Base-by-base conservation (phyloP, 2,329 filamentous ascomycete species). In the Scytalidium lignicola region DNA sequence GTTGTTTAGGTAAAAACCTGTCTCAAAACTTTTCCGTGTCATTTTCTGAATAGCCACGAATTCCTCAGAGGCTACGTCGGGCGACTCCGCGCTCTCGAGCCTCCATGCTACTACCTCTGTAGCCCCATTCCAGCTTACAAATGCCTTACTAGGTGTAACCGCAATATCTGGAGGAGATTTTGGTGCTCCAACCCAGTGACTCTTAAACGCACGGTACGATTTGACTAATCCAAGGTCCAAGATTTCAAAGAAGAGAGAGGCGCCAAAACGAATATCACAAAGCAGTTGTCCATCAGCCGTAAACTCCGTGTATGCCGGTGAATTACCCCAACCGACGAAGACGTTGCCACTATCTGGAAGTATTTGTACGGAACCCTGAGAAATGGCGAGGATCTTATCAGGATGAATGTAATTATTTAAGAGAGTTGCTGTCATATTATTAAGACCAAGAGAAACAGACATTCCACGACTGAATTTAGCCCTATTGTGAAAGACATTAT, bases 101-200 rank as follows among this genome's bases (percentile, higher is more conserved):
- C 32, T 37, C 78, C 78, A 75, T 3, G 49, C 23, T 2, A 53
- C 58, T 0, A 70, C 72, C 55, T 71, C 68, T 0, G 71, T 75
- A 43, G 73, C 72, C 2, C 73, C 73, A 49, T 75, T 75, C 73
- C 73, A 76, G 7, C 73, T 78, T 1, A 78, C 74, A 60, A 74
- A 80, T 9, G 12, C n/a, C n/a, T 12, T 17, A 26, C 37, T 32
- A 17, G 18, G 3, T 7, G 63, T 64, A n/a, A 45, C 41, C 9
- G 63, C 57, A 12, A 66, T 59, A 0, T 63, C 58, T 1, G 67
- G 66, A 1, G 55, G 55, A 26, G 66, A 65, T 9, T 51, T 58
- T 1, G 67, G 62, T 1, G 56, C 44, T 3, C 65, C 65, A 2
- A 62, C 64, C 66, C 65, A 69, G 39, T 65, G 62, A 21, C 59